phyloP scores from a whole-genome alignment of 1,284 basidiomycete species.

The Laetiporus sulphureus region DNA sequence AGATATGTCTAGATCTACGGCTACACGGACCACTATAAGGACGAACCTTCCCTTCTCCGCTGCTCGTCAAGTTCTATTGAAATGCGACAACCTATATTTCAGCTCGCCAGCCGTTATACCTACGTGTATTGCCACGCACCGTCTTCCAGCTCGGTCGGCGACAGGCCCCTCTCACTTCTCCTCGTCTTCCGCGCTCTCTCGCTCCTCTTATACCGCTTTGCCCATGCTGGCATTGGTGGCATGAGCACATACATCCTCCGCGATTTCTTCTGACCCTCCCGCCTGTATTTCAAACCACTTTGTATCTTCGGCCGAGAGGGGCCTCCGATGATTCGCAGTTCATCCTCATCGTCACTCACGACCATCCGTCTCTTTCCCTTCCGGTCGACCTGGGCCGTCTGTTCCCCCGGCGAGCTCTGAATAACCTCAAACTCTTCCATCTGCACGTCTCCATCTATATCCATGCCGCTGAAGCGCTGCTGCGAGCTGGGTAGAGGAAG shows the following conservation, averaged over 20 bases:
- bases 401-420: not conserved
- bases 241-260: slow-evolving; percentile 6
- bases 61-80: slow-evolving; percentile 8
- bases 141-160: slow-evolving; percentile 12
- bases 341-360: slow-evolving; percentile 1
- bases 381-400: not conserved
- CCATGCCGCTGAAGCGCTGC: too few relatives aligned
- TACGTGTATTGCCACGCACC: slow-evolving; percentile 12
- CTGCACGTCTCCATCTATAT: not conserved
- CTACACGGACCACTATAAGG: not conserved
- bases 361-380: not conserved
- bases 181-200: slow-evolving; percentile 6
- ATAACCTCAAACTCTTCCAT: slow-evolving; percentile 1
- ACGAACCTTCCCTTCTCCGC: slow-evolving; percentile 8
- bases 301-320: too few relatives aligned
- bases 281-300: not conserved
- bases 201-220: slow-evolving; percentile 12
- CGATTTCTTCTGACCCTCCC: not conserved
- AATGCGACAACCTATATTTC: not conserved
- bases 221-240: slow-evolving; percentile 22
- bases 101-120: slow-evolving; percentile 1
- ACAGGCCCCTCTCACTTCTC: slow-evolving; percentile 1
- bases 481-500: too few relatives aligned
- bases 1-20: too few relatives aligned
- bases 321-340: too few relatives aligned